Base-by-base conservation (phyloP, 257 asterid species). In the Paraleonurus japonicus region DNA sequence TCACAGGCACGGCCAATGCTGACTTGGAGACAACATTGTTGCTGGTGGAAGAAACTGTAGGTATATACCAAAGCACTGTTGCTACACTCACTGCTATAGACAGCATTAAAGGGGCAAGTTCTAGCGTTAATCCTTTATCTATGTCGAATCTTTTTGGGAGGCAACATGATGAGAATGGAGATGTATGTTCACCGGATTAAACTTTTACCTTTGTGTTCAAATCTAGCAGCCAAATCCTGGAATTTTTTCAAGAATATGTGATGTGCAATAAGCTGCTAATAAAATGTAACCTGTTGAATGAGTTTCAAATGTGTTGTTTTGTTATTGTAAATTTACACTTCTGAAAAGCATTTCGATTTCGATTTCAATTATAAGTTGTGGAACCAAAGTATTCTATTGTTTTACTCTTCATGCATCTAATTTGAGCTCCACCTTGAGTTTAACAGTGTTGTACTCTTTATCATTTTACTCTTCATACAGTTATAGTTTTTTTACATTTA, bases 1-100 rank as follows among this genome's bases (percentile, higher is more conserved):
- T 32, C 20, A 19, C 53, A 5, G 69, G 65, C 50, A 72, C 66
- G 65, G 62, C 75, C 32, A 16, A 73, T 41, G 71, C 78, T 33
- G 72, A 80, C 28, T 26, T 71, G 9, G 85, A 72, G 69, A 60
- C 82, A 30, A 71, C 66, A 4, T 41, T 63, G 54, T 58, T 79
- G 16, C 85, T 86, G 1, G 92, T 84, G 64, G 90, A 87, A 70
- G 93, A 87, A 69, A 82, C 86, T 51, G 81, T 67, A 61, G 92
- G 75, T 24, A 85, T 94, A 73, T 86, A 84, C 73, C 79, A 79
- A 63, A 87, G 96, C 83, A 87, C 96, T 26, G 41, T 84, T 43
- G 95, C 96, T 20, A 92, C 96, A 28, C 84, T 89, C 61, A 86
- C 77, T 76, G 86, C 96, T 7, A 83, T 94, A 66, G 90, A 89